Evolutionary conservation across 1,139 yeast genomes (phyloP).

Genomic region (Blastobotrys buckinghamii): DNA sequence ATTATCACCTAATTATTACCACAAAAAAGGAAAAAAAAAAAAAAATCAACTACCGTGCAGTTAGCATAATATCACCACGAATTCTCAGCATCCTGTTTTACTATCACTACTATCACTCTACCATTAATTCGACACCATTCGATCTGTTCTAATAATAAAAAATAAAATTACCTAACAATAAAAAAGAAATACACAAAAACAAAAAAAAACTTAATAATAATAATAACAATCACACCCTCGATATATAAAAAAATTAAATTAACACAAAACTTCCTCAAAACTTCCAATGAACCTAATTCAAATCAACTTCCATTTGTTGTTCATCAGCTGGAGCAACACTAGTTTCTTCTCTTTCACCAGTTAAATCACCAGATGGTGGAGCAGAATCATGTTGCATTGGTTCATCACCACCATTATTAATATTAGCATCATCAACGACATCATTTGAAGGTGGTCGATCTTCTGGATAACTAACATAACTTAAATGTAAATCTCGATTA

Average conservation of each 20-base stretch:
- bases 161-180: no score
- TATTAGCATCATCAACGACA: not conserved
- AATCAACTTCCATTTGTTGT: conserved; percentile 1
- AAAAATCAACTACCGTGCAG: no score
- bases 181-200: no score
- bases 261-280: not conserved
- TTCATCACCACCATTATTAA: not conserved
- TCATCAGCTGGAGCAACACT: not conserved
- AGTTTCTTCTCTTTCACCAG: not conserved
- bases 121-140: no score
- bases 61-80: no score
- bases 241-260: conserved; percentile 2
- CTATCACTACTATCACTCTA: no score
- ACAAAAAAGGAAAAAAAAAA: no score
- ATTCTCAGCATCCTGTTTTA: no score
- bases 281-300: not conserved
- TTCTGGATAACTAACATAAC: conserved; percentile 42
- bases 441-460: not conserved
- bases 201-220: no score
- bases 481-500: conserved; percentile 60
- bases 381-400: conserved; percentile 4
- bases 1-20: no score
- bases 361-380: not conserved
- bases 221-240: no score
- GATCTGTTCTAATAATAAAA: no score